Conservation (phyloP, 805 yeast species). For the Candida koratica region DNA sequence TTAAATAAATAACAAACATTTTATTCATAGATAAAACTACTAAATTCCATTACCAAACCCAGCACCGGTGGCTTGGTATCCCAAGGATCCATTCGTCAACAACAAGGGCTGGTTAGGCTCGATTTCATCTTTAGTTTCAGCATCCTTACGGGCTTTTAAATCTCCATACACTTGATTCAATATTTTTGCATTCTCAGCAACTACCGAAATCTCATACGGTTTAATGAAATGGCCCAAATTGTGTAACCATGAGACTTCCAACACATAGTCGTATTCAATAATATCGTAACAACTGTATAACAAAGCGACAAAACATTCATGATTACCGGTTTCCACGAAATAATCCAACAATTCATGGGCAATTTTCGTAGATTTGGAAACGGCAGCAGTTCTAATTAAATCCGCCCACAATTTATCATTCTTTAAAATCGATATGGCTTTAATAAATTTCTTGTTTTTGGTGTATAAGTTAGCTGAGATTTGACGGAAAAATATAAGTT, state of each 20-base stretch:
- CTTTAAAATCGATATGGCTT: conserved; percentile 84
- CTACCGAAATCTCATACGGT: conserved; percentile 85
- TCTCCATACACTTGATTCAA: conserved; percentile 65
- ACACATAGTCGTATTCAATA: conserved; percentile 75
- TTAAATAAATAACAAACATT: neutral
- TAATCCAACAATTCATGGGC: conserved; percentile 85
- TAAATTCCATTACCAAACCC: conserved; percentile 53
- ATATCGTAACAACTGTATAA: conserved; percentile 81
- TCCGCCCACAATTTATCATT: conserved; percentile 93
- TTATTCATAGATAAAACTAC: conserved; percentile 5
- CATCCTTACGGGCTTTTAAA: conserved; percentile 63
- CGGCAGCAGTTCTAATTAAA: conserved; percentile 86
- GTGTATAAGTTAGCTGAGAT: conserved; percentile 92
- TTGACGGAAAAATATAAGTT: conserved; percentile 87
- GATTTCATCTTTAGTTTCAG: conserved; percentile 45
- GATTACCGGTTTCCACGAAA: conserved; percentile 95
- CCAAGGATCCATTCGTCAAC: conserved; percentile 73
- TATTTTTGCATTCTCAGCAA: conserved; percentile 71
- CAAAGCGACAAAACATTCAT: conserved; percentile 89
- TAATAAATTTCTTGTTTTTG: conserved; percentile 89
- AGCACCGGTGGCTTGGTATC: conserved; percentile 67
- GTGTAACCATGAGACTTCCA: conserved; percentile 90
- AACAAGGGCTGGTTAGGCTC: conserved; percentile 66
- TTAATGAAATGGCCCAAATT: conserved; percentile 77
- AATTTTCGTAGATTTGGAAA: conserved; percentile 72